Percentiles rank a stretch among this genome's conserved stretches.
These are phyloP conservation scores for Amniculicola lignicola DNA, from an alignment of 495 filamentous ascomycete species.

Conservation along the genomic window DNA sequence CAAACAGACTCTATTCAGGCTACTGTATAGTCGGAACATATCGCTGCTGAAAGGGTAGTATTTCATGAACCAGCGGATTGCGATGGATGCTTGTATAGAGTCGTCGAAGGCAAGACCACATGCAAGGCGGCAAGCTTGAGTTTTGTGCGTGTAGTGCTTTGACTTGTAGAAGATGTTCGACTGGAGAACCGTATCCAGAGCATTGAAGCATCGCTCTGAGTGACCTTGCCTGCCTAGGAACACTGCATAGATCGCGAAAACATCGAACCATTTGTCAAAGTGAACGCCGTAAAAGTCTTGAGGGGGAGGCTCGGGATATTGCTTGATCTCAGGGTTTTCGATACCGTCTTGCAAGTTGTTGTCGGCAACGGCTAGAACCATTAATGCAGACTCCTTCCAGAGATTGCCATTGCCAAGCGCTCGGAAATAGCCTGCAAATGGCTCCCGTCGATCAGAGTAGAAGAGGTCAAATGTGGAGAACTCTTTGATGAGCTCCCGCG, in stretches of 20 bases:
- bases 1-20: conserved; percentile 63
- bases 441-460: conserved; percentile 61
- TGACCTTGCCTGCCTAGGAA: conserved; percentile 59
- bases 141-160: conserved; percentile 53
- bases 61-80: conserved; percentile 80
- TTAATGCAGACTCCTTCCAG: conserved; percentile 21
- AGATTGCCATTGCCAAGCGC: conserved; percentile 4
- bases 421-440: conserved; percentile 24
- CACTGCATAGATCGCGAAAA: conserved; percentile 85
- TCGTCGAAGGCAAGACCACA: conserved; percentile 80
- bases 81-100: conserved; percentile 64
- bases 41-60: conserved; percentile 81
- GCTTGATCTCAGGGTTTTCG: conserved; percentile 47
- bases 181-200: conserved; percentile 68
- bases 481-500: conserved; percentile 70
- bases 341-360: conserved; percentile 32
- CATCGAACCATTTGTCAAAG: conserved; percentile 80
- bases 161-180: conserved; percentile 75
- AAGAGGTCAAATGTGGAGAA: conserved; percentile 56
- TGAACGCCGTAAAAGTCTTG: conserved; percentile 71
- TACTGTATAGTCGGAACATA: conserved; percentile 75
- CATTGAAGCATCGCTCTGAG: conserved; percentile 67
- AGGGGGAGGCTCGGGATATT: conserved; percentile 19
- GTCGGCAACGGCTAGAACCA: conserved; percentile 18
- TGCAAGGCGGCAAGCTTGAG: conserved; percentile 78